These are phyloP conservation scores for Coemansia biformis DNA, from an alignment of 192 early-diverging fungal genomes.

Conservation along the genomic window DNA sequence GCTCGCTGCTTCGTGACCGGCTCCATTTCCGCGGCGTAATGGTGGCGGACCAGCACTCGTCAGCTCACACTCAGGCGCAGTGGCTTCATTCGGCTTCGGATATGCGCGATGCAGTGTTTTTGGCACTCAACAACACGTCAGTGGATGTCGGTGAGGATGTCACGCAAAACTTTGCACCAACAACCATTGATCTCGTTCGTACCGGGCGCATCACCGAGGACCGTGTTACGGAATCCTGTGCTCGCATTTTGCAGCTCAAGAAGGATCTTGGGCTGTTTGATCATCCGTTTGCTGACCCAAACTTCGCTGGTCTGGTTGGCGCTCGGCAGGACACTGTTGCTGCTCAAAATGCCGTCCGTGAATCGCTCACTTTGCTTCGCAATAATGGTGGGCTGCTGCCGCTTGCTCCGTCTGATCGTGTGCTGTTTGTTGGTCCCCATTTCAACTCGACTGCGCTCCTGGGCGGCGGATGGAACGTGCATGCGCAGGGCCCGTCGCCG, in stretches of 20 bases:
- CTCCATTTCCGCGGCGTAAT: slow-evolving; percentile 57
- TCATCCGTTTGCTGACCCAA: slow-evolving; percentile 28
- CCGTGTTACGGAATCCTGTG: slow-evolving; percentile 52
- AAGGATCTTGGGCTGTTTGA: slow-evolving; percentile 59
- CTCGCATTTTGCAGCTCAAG: slow-evolving; percentile 57
- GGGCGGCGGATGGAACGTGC: slow-evolving; percentile 54
- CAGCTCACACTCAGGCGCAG: slow-evolving; percentile 14
- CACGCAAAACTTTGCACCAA: slow-evolving; percentile 31
- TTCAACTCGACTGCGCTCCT: slow-evolving; percentile 52
- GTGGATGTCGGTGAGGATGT: slow-evolving; percentile 54
- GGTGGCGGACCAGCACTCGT: slow-evolving; percentile 50
- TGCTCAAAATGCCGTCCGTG: slow-evolving; percentile 49
- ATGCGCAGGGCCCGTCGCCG: slow-evolving; percentile 25
- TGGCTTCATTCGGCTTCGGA: slow-evolving; percentile 25
- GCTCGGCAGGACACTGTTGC: slow-evolving; percentile 42
- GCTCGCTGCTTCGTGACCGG: slow-evolving; percentile 47
- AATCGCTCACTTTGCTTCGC: slow-evolving; percentile 57
- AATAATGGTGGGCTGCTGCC: slow-evolving; percentile 51
- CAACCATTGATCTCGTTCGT: slow-evolving; percentile 38
- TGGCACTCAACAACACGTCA: slow-evolving; percentile 52
- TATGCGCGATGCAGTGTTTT: slow-evolving; percentile 47
- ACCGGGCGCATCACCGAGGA: slow-evolving; percentile 24
- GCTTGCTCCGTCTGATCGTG: slow-evolving; percentile 33
- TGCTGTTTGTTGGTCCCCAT: slow-evolving; percentile 56
- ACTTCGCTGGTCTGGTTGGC: slow-evolving; percentile 37